Conservation (phyloP, 306 rosid genomes). For the Alnus glutinosa region DNA sequence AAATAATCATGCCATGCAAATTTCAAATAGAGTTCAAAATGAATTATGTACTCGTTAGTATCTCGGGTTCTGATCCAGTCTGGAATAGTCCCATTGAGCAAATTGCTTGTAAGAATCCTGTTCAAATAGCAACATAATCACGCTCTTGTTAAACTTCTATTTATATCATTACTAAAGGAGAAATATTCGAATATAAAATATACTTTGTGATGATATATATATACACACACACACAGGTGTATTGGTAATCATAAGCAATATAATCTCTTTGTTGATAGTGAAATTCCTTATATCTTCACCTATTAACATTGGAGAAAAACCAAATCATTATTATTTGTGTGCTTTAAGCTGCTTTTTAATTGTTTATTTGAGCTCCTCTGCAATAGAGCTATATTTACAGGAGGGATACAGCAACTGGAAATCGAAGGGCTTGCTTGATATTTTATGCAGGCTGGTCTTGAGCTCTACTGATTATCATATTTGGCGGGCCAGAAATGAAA, state of each 20-base stretch:
- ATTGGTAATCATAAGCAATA: neutral
- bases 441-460: too few relatives aligned
- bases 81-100: constrained; percentile 29
- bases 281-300: too few relatives aligned
- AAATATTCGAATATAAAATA: neutral
- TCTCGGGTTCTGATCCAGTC: constrained; percentile 19
- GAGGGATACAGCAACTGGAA: too few relatives aligned
- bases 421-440: too few relatives aligned
- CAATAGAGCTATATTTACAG: too few relatives aligned
- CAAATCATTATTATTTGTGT: neutral
- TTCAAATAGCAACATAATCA: constrained; percentile 1
- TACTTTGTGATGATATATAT: neutral
- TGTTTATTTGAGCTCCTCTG: neutral
- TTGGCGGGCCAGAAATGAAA: too few relatives aligned
- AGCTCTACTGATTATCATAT: too few relatives aligned
- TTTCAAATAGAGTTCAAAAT: neutral
- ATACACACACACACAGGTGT: too few relatives aligned
- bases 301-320: too few relatives aligned
- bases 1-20: neutral
- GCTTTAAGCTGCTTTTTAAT: neutral
- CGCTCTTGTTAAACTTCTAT: neutral
- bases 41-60: neutral
- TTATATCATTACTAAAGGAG: neutral
- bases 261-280: neutral
- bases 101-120: constrained; percentile 33